A percentile compares a stretch with the other conserved stretches of the same genome.
These are phyloP conservation scores for Citrullus amarus DNA, from an alignment of 306 rosid species.

Conservation along the genomic window DNA sequence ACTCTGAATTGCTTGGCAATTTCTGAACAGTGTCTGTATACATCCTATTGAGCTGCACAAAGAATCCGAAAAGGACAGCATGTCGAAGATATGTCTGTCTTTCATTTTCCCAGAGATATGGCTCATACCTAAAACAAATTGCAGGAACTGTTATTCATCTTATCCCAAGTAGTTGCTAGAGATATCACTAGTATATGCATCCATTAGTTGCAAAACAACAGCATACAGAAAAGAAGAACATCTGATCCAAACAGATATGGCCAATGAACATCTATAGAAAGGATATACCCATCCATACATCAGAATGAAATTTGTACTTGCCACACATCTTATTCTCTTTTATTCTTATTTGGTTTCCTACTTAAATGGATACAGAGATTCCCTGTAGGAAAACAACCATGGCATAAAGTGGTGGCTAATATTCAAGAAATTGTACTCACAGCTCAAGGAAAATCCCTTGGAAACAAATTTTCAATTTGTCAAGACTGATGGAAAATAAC, in stretches of 20 bases:
- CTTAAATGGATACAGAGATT: neutral
- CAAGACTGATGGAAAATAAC: neutral
- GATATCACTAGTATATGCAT: neutral
- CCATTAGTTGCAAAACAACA: neutral
- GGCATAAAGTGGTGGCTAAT: neutral
- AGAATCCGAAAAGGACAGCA: conserved; percentile 96
- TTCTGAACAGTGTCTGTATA: conserved; percentile 85
- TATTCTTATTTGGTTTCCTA: neutral
- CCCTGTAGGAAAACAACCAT: neutral
- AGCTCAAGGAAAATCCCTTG: neutral
- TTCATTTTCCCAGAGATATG: conserved; percentile 98
- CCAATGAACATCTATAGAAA: neutral
- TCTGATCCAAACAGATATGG: neutral
- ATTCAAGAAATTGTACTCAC: neutral
- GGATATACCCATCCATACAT: neutral
- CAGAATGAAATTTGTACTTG: neutral
- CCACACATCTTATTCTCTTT: neutral
- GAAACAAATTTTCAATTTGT: neutral
- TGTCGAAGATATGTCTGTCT: conserved; percentile 84
- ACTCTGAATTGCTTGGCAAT: conserved; percentile 90
- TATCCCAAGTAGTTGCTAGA: neutral
- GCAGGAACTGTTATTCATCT: neutral
- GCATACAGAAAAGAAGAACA: neutral
- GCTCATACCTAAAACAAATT: conserved; percentile 55
- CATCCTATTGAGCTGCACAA: conserved; percentile 89